Evolutionary conservation across 164 flowering plant species (phyloP).

Genomic region (Akebia trifoliata): DNA sequence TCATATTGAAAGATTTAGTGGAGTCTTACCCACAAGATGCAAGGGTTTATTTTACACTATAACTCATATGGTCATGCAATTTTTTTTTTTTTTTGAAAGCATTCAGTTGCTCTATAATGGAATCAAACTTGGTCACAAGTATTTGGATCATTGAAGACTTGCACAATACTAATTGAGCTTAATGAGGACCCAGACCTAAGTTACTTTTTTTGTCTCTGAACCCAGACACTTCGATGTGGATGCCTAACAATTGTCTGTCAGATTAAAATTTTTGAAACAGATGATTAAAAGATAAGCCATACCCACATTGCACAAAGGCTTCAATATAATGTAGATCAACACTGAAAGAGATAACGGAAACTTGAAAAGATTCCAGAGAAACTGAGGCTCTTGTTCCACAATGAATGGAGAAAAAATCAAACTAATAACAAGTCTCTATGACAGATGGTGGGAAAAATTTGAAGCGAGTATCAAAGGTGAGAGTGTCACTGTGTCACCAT

Average conservation of each 20-base stretch:
- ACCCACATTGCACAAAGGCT: not conserved
- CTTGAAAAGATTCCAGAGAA: not conserved
- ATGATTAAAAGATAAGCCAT: not conserved
- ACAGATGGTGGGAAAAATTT: too few relatives aligned
- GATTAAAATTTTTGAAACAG: too few relatives aligned
- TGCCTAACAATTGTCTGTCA: too few relatives aligned
- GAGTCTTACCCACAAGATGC: not conserved
- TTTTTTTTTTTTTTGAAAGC: not conserved
- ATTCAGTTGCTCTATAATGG: not conserved
- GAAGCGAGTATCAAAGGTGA: not conserved
- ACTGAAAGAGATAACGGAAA: not conserved
- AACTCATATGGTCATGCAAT: not conserved
- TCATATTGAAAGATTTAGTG: not conserved
- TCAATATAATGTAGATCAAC: not conserved
- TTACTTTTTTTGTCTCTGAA: not conserved
- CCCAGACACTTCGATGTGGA: too few relatives aligned
- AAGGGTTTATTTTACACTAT: too few relatives aligned
- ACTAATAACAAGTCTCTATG: too few relatives aligned
- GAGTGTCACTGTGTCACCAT: not conserved
- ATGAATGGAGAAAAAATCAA: not conserved
- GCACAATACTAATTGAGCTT: not conserved
- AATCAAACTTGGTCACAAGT: not conserved
- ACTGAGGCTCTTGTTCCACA: not conserved
- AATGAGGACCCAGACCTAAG: not conserved
- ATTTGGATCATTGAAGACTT: not conserved